Percentiles rank a stretch among this genome's conserved stretches.
Evolutionary conservation across 2,329 filamentous ascomycete genomes (phyloP).

Genomic region (Macrophomina pseudophaseolina): DNA sequence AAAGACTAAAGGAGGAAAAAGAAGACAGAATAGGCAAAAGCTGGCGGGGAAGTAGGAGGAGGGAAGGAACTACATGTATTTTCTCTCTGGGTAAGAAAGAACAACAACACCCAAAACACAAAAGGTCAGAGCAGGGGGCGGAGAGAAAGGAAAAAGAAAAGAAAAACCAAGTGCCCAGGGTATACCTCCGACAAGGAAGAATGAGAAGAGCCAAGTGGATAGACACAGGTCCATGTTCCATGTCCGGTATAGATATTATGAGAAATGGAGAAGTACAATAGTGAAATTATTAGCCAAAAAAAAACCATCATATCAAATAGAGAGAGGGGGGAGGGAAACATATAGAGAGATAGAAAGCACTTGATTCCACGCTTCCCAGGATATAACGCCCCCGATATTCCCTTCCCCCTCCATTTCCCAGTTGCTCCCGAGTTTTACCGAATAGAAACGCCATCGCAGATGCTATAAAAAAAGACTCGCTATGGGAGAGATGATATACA

Average conservation of each 20-base stretch:
- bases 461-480: conserved; percentile 8
- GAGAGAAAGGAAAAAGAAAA: too few relatives aligned
- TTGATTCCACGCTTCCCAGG: neutral
- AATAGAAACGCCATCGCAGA: conserved; percentile 18
- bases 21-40: too few relatives aligned
- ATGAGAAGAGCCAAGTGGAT: neutral
- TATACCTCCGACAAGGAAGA: neutral
- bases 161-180: neutral
- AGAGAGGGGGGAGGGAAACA: neutral
- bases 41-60: neutral
- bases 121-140: too few relatives aligned
- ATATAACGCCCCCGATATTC: neutral
- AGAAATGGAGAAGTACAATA: neutral
- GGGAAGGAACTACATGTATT: neutral
- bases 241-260: too few relatives aligned
- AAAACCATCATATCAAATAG: neutral
- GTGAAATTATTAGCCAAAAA: neutral
- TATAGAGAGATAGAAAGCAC: neutral
- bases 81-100: neutral
- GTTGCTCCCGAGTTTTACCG: neutral
- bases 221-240: neutral
- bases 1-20: too few relatives aligned
- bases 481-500: conserved; percentile 17
- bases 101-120: too few relatives aligned
- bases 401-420: neutral